Base-by-base conservation (phyloP, 176 grass and related monocot genomes). In the Puya raimondii region DNA sequence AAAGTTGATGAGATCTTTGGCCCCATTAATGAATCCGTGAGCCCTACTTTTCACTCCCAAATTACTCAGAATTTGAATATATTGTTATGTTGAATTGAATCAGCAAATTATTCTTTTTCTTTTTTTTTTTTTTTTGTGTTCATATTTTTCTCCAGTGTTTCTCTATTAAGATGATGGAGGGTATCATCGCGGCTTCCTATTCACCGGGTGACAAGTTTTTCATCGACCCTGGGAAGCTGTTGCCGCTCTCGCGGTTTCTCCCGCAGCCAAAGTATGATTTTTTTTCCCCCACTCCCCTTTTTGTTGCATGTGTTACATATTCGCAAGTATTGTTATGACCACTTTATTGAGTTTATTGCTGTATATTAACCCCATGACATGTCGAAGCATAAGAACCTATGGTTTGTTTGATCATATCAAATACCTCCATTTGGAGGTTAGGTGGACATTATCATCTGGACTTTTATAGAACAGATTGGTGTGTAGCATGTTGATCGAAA, bases 1-100 rank as follows among this genome's bases (percentile, higher is more conserved):
- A 99, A 93, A 71, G 94, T 99, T 47, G 94, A 99, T 69, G 94
- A 99, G 72, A 99, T 99, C 66, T 99, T 93, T 76, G 90, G 94
- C 8, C 94, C 94, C 70, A 99, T 93, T 69, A 99, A 99, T 42
- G 94, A 99, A 93, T 87, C 94, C 12, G 94, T 99, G 58, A 90
- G 86, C 27, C 20, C 4, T 42, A 42, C 49, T 53, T 50, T 12
- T 67, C 47, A 65, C 48, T 56, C 14, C 25, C 25, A 20, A 16
- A 7, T 42, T 42, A 42, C 33, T 42, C 6, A 42, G 33, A 42
- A 42, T 42, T 42, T 42, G 4, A 42, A 5, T 7, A 42, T 42
- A 42, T 42, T 7, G 33, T 7, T 8, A 42, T 42, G 33, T 17
- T 57, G 53, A 57, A 57, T 13, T 57, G 53, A 57, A 57, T 57